A percentile compares a stretch with the other conserved stretches of the same genome.
phyloP scores from a whole-genome alignment of 2,329 filamentous ascomycete genomes.

The Colletotrichum liaoningense region DNA sequence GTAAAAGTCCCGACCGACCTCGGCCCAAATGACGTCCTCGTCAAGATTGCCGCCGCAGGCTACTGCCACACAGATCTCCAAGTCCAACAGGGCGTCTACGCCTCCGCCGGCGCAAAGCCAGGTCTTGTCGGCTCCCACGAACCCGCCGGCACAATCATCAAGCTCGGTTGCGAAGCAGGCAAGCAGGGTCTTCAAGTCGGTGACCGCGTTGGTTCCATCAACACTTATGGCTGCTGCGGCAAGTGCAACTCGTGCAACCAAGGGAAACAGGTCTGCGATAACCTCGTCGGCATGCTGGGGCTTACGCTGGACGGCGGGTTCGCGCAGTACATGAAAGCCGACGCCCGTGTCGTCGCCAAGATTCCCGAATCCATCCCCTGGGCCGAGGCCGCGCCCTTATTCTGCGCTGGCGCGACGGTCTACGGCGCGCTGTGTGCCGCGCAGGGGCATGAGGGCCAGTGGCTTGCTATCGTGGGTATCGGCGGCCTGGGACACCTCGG shows the following conservation, averaged over 20 bases:
- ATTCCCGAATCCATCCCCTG: constrained; percentile 40
- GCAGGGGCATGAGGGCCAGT: constrained; percentile 35
- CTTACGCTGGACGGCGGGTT: constrained; percentile 42
- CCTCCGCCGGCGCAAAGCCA: constrained; percentile 39
- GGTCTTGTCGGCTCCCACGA: constrained; percentile 64
- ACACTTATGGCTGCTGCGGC: constrained; percentile 39
- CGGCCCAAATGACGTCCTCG: constrained; percentile 35
- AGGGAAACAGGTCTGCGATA: constrained; percentile 39
- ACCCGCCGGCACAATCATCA: constrained; percentile 71
- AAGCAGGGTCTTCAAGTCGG: constrained; percentile 54
- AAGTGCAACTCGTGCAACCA: constrained; percentile 38
- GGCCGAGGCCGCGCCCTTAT: constrained; percentile 40
- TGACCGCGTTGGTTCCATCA: constrained; percentile 61
- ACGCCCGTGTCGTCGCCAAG: constrained; percentile 40
- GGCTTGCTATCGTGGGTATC: constrained; percentile 42
- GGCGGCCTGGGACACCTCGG: constrained; percentile 42
- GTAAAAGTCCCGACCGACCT: constrained; percentile 34
- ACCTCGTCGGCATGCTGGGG: constrained; percentile 39
- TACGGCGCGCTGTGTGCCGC: constrained; percentile 38
- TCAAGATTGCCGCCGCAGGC: constrained; percentile 37
- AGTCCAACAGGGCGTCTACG: constrained; percentile 33
- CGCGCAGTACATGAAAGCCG: constrained; percentile 42
- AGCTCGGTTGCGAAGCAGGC: constrained; percentile 58
- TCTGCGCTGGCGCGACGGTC: constrained; percentile 44
- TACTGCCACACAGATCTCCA: constrained; percentile 39